Evolutionary conservation across 2,329 filamentous ascomycete species (phyloP).

Genomic region (Trichoderma sp.): DNA sequence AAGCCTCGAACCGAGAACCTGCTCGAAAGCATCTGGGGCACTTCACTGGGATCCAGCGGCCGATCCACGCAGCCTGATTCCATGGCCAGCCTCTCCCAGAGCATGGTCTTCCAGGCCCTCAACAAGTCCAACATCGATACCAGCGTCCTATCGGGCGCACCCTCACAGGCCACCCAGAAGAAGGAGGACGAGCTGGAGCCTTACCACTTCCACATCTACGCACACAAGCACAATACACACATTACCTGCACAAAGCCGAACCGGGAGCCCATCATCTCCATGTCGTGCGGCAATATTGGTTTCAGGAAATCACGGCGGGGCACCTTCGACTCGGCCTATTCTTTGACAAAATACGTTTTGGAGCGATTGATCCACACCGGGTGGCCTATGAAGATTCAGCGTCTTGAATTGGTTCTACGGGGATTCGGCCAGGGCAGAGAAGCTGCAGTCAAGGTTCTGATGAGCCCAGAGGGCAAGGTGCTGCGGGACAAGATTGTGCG

Average conservation of each 20-base stretch:
- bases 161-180: slow-evolving; percentile 29
- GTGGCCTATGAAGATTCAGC: slow-evolving; percentile 71
- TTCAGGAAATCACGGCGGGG: slow-evolving; percentile 81
- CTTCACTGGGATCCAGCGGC: slow-evolving; percentile 28
- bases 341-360: slow-evolving; percentile 81
- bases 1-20: slow-evolving; percentile 36
- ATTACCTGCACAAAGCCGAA: slow-evolving; percentile 85
- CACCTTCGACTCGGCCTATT: slow-evolving; percentile 89
- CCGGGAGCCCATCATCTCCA: slow-evolving; percentile 73
- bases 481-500: slow-evolving; percentile 74
- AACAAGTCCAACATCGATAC: slow-evolving; percentile 40
- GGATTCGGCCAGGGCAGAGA: slow-evolving; percentile 88
- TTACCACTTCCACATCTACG: slow-evolving; percentile 84
- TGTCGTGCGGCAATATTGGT: slow-evolving; percentile 86
- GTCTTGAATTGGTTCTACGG: slow-evolving; percentile 77
- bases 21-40: slow-evolving; percentile 41
- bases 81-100: slow-evolving; percentile 42
- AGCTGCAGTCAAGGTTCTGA: slow-evolving; percentile 82
- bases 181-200: slow-evolving; percentile 55
- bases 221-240: slow-evolving; percentile 93
- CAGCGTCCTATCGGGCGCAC: slow-evolving; percentile 34
- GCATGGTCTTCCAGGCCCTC: slow-evolving; percentile 44
- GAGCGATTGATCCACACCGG: slow-evolving; percentile 81
- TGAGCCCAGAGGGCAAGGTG: slow-evolving; percentile 80
- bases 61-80: slow-evolving; percentile 32